phyloP scores from a whole-genome alignment of 495 filamentous ascomycete genomes.

The Penicillium argentinense region DNA sequence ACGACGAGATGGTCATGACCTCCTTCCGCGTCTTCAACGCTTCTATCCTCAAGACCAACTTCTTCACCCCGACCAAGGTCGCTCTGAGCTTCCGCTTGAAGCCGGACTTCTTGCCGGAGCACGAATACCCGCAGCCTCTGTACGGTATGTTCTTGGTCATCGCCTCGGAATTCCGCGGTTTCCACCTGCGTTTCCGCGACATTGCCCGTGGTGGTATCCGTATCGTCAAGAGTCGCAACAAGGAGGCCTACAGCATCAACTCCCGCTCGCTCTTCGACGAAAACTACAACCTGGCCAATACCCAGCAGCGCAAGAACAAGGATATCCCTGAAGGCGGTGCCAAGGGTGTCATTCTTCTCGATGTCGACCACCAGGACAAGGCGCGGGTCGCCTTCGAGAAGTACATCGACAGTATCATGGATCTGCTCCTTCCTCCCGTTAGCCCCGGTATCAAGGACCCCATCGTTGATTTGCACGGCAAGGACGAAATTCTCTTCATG shows the following conservation, averaged over 20 bases:
- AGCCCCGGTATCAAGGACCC: constrained; percentile 99
- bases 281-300: constrained; percentile 97
- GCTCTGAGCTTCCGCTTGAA: constrained; percentile 95
- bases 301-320: constrained; percentile 99
- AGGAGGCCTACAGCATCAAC: constrained; percentile 94
- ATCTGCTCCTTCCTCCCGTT: constrained; percentile 82
- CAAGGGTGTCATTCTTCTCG: constrained; percentile 95
- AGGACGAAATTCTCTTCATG: constrained; percentile 97
- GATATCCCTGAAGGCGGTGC: constrained; percentile 99
- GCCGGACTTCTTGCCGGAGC: constrained; percentile 80
- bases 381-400: constrained; percentile 92
- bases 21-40: constrained; percentile 96
- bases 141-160: constrained; percentile 99
- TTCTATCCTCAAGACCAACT: constrained; percentile 93
- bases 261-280: constrained; percentile 95
- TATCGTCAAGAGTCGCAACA: constrained; percentile 95
- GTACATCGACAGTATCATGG: constrained; percentile 97
- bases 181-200: constrained; percentile 96
- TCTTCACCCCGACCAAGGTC: constrained; percentile 98
- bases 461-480: constrained; percentile 90
- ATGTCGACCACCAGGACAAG: constrained; percentile 92
- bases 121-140: constrained; percentile 90
- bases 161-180: constrained; percentile 92
- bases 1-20: constrained; percentile 96
- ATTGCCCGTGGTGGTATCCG: constrained; percentile 96